These are phyloP conservation scores for Phylloporus sp. DNA, from an alignment of 768 basidiomycete species.

Conservation along the genomic window DNA sequence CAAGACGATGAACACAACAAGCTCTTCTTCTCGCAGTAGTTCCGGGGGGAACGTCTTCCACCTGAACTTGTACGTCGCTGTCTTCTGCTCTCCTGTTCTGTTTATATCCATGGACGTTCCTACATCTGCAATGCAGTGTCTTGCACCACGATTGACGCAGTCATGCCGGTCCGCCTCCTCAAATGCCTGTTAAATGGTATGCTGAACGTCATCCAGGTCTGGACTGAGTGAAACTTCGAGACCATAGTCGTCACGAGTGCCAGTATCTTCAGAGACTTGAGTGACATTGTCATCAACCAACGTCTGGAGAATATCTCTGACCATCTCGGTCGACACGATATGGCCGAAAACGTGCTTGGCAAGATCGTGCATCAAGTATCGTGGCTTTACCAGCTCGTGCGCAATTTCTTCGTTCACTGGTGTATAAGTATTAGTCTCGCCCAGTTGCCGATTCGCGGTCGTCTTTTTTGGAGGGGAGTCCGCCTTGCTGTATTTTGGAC, in stretches of 20 bases:
- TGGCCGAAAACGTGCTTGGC: conserved; percentile 14
- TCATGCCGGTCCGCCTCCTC: not conserved
- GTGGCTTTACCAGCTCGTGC: conserved; percentile 7
- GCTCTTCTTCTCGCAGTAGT: not conserved
- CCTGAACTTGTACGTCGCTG: not conserved
- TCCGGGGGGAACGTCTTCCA: not conserved
- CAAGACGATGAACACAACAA: conserved; percentile 8
- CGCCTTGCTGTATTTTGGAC: too few species aligned
- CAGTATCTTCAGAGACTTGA: not conserved
- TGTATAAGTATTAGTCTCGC: conserved; percentile 1
- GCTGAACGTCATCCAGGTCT: not conserved
- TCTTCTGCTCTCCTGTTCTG: not conserved
- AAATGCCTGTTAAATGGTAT: not conserved
- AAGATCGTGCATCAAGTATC: conserved; percentile 9
- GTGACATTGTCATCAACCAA: not conserved
- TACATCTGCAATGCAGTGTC: not conserved
- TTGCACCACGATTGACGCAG: not conserved
- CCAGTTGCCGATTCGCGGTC: not conserved
- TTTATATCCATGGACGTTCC: not conserved
- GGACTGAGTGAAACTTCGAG: not conserved
- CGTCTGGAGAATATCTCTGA: not conserved
- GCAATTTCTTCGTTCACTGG: not conserved
- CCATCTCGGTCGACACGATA: conserved; percentile 1
- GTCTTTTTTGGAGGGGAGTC: not conserved
- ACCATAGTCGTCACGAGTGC: too few species aligned